Evolutionary conservation across 768 basidiomycete genomes (phyloP).

Genomic region (Piloderma croceum): DNA sequence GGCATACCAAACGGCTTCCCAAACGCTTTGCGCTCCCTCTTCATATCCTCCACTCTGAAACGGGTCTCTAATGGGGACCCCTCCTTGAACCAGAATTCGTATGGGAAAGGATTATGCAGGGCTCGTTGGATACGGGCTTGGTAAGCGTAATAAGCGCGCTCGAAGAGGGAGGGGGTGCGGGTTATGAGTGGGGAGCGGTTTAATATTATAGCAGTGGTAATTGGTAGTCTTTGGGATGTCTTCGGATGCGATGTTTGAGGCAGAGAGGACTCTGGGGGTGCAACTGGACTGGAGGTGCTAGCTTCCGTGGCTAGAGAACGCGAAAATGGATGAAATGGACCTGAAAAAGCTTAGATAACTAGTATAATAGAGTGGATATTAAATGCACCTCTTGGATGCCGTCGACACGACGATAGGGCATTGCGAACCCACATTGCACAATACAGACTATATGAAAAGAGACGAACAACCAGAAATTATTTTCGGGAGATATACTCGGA

Average conservation of each 20-base stretch:
- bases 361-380: background rate
- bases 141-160: constrained; percentile 78
- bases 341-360: constrained; percentile 5
- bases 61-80: constrained; percentile 80
- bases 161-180: constrained; percentile 65
- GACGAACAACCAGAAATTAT: background rate
- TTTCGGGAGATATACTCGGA: background rate
- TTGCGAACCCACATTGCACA: constrained; percentile 30
- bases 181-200: constrained; percentile 77
- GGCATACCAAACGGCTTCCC: constrained; percentile 58
- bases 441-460: background rate
- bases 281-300: constrained; percentile 4
- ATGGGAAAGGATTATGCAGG: constrained; percentile 81
- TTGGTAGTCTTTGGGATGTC: too few relatives aligned
- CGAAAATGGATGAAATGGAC: constrained; percentile 13
- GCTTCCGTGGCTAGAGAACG: constrained; percentile 44
- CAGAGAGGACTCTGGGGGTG: constrained; percentile 7
- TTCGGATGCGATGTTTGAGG: constrained; percentile 10
- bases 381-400: constrained; percentile 23
- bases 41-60: constrained; percentile 70
- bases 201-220: constrained; percentile 64
- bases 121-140: constrained; percentile 79
- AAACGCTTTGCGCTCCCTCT: constrained; percentile 69
- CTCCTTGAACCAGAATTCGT: constrained; percentile 90
- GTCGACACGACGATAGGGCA: constrained; percentile 26